Evolutionary conservation across 2,329 filamentous ascomycete genomes (phyloP), one percentile per base, ranked within the genome.

Genomic region (Chaetomium globosum): DNA sequence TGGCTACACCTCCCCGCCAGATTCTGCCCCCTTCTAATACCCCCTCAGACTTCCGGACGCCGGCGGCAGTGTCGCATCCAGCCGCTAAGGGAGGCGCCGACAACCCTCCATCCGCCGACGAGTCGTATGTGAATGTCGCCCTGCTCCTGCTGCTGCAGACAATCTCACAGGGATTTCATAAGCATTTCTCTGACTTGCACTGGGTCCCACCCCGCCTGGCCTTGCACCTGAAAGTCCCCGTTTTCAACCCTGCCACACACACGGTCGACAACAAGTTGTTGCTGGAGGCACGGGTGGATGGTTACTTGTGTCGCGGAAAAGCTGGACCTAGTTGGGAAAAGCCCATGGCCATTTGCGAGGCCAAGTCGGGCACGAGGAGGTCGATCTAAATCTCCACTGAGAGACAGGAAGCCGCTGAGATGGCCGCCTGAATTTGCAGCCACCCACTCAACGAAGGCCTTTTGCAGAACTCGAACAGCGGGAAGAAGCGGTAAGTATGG

Each of bases 331-430:
- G 53, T 13, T 16, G 26, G 33, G 12, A 16, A 16, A 43, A 26
- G 16, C 56, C 43, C 16, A 21, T 59, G 16, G 56, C 43, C 56
- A 59, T 59, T 21, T 59, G 57, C n/a, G 57, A 59, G 23, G 33
- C 57, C 30, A 59, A 59, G 46, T 26, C 57, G 46, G 30, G 16
- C 2, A n/a, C 51, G 16, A 36, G 56, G 28, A 33, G 28, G 5
- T 13, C 56, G 8, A 19, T 26, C 3, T 16, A 49, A 16, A 19
- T 23, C 2, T 16, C 56, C 10, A 59, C 57, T 7, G 28, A 59
- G 23, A 46, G 57, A 6, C 46, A 59, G 19, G 57, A 59, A 31
- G 46, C 57, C 7, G 57, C 57, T 2, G 57, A 59, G 21, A 59
- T 59, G 57, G 57, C 57, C 16, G 43, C 36, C 16, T 59, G 57